Evolutionary conservation across 2,329 filamentous ascomycete genomes (phyloP), one percentile per base, ranked within the genome.

Genomic region (Xylariaceae sp.): DNA sequence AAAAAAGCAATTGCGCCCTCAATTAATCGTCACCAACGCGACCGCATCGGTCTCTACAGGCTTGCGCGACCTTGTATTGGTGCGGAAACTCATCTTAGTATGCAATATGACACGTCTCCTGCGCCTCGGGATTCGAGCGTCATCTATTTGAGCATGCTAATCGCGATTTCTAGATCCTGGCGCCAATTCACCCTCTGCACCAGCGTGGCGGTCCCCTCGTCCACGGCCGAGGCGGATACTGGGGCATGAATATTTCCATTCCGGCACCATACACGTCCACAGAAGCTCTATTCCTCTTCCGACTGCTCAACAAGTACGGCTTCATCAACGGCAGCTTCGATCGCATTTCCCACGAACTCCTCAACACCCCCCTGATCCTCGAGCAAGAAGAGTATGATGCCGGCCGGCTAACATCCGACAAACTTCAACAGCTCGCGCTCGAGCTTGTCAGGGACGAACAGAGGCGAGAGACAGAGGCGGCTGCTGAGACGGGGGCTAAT

Each of bases 271-370:
- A 94, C 73, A 93, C 90, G 67, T 83, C 87, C 62, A 88, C 95
- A 76, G 91, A 96, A 80, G 88, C 87, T 66, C 80, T 95, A 56
- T 82, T 94, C 60, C 81, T 96, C 65, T 93, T 94, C 74, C 89
- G 93, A 73, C 87, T 86, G 55, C 80, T 95, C 59, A 80, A 84
- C 60, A 76, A 77, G 61, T 79, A 88, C 70, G 88, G 88, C 66
- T 75, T 84, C 59, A 80, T 84, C 60, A 75, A 83, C 47, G 70
- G 77, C 56, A 83, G 81, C 67, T 94, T 95, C 73, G 74, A 75
- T 64, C 79, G 78, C 61, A 89, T 94, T 57, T 91, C 90, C 53
- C 81, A 88, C 59, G 74, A 86, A 54, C 81, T 97, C 57, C 86
- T 81, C 71, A 84, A 79, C 65, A 91, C 95, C 68, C 76, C 81